Evolutionary conservation across 805 yeast species (phyloP).

Genomic region (Ogataea saltuana): DNA sequence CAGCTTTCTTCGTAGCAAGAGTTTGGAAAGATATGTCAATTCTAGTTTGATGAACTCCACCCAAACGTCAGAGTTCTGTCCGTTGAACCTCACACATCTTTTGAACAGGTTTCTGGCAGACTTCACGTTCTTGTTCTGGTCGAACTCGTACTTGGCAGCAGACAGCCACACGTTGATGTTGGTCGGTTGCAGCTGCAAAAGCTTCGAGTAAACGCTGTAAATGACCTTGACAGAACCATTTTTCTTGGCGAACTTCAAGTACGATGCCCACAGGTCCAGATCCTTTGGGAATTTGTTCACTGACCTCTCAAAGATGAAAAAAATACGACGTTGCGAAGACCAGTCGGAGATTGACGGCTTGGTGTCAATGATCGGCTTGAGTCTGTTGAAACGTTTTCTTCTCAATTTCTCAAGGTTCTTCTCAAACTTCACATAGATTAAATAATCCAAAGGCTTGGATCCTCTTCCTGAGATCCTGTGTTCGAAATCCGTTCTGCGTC

Average conservation of each 20-base stretch:
- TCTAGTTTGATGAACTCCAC: conserved; percentile 85
- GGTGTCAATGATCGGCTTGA: conserved; percentile 56
- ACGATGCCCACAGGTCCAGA: conserved; percentile 73
- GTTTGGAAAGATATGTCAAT: conserved; percentile 77
- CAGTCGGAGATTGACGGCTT: conserved; percentile 76
- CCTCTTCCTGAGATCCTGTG: conserved; percentile 86
- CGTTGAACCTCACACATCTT: conserved; percentile 79
- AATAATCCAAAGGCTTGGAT: conserved; percentile 71
- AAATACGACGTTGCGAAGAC: conserved; percentile 80
- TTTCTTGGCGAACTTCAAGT: conserved; percentile 65
- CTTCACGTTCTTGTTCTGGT: conserved; percentile 80
- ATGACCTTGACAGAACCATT: conserved; percentile 70
- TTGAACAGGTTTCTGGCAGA: conserved; percentile 88
- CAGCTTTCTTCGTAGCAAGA: conserved; percentile 79
- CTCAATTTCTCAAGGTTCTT: conserved; percentile 75
- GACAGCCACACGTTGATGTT: conserved; percentile 89
- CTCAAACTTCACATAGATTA: conserved; percentile 80
- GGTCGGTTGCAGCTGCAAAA: conserved; percentile 87
- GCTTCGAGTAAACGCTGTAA: conserved; percentile 72
- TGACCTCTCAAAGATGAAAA: conserved; percentile 82
- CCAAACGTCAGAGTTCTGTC: conserved; percentile 75
- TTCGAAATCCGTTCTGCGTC: conserved; percentile 93
- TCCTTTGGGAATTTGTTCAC: conserved; percentile 77
- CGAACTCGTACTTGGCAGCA: conserved; percentile 93
- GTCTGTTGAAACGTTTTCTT: conserved; percentile 64